A percentile compares a stretch with the other conserved stretches of the same genome.
Conservation (phyloP, 1,139 yeast species). For the Candida pseudoviswanathii region DNA sequence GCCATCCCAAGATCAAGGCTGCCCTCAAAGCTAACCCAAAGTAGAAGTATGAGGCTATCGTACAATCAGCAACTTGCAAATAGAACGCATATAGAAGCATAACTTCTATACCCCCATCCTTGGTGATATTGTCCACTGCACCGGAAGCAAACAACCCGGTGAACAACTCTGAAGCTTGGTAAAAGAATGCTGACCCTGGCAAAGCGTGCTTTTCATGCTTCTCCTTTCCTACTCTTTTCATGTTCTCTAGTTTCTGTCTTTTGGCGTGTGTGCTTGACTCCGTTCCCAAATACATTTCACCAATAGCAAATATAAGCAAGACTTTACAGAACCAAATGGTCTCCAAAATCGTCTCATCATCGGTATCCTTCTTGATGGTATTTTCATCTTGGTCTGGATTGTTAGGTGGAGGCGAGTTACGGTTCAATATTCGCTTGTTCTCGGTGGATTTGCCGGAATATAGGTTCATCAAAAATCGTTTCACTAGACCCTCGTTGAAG, state of each 20-base stretch:
- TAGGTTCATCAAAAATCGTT: conserved; percentile 61
- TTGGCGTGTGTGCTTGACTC: conserved; percentile 49
- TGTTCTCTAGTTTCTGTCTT: conserved; percentile 40
- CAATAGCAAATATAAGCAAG: conserved; percentile 73
- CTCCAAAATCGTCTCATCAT: conserved; percentile 64
- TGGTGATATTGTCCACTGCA: conserved; percentile 74
- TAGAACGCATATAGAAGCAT: conserved; percentile 76
- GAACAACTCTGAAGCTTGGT: conserved; percentile 73
- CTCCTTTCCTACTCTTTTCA: conserved; percentile 27
- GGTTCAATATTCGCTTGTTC: conserved; percentile 40
- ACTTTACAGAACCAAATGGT: conserved; percentile 83
- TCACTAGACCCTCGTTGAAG: conserved; percentile 78
- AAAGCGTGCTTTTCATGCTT: conserved; percentile 38
- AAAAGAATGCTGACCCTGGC: conserved; percentile 78
- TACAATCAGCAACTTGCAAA: conserved; percentile 82
- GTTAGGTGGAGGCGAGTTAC: conserved; percentile 37
- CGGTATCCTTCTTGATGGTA: conserved; percentile 43
- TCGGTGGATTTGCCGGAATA: conserved; percentile 51
- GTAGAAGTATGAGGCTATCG: conserved; percentile 78
- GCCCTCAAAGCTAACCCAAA: conserved; percentile 79
- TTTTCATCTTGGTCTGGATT: conserved; percentile 45
- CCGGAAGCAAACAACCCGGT: conserved; percentile 78
- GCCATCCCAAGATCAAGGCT: conserved; percentile 77
- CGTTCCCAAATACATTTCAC: conserved; percentile 83
- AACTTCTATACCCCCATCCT: conserved; percentile 84